Percentiles rank a stretch among this genome's conserved stretches.
Conservation (phyloP, 176 grass and related monocot genomes). For the Pharus latifolius region DNA sequence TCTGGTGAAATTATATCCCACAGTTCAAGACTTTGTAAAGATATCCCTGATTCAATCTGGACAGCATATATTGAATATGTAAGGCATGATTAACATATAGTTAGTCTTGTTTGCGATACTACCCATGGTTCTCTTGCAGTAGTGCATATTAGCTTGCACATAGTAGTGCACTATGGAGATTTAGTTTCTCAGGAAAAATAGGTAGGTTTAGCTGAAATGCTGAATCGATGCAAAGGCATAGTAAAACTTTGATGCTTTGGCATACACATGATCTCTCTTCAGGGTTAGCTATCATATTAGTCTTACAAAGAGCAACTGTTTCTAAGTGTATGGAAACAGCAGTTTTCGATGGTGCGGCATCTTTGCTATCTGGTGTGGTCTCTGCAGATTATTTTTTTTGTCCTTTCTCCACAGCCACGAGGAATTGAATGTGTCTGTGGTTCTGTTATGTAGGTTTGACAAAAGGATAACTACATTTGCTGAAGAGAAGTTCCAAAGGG, state of each 20-base stretch:
- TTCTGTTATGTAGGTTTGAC: constrained; percentile 61
- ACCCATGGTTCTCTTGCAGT: neutral
- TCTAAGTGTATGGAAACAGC: neutral
- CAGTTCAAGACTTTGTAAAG: constrained; percentile 55
- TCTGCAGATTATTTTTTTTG: neutral
- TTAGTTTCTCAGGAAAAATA: no score
- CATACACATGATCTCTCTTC: no score
- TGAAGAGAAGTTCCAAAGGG: constrained; percentile 75
- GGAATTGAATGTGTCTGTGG: neutral
- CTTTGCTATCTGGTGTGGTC: neutral
- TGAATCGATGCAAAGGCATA: no score
- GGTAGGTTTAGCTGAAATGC: no score
- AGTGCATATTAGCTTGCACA: neutral
- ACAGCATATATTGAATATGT: constrained; percentile 90
- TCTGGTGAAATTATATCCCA: constrained; percentile 82
- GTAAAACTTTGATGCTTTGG: no score
- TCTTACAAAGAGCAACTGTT: neutral
- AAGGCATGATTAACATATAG: constrained; percentile 21
- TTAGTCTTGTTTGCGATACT: constrained; percentile 18
- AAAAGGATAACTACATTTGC: constrained; percentile 71
- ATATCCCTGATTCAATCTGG: constrained; percentile 86
- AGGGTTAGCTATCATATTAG: neutral
- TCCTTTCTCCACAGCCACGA: neutral
- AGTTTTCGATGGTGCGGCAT: neutral
- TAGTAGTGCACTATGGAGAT: no score